These are phyloP conservation scores for Fusarium scirpi DNA, from an alignment of 2,329 filamentous ascomycete species.

Conservation along the genomic window DNA sequence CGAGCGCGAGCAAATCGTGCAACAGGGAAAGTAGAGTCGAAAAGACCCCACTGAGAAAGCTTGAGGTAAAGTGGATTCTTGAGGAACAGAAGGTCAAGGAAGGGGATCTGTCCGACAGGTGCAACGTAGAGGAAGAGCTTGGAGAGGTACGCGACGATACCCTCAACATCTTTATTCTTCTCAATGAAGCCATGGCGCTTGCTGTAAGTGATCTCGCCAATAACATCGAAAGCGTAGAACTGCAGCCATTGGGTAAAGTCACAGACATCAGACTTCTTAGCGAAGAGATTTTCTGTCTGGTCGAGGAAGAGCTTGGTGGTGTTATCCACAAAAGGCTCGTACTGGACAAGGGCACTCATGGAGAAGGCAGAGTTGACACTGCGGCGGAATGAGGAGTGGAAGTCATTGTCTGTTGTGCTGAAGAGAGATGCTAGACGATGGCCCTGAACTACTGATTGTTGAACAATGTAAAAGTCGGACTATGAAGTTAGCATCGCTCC, in stretches of 20 bases:
- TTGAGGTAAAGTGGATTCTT: constrained; percentile 82
- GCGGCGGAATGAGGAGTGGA: constrained; percentile 79
- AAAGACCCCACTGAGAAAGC: constrained; percentile 73
- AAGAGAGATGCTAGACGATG: constrained; percentile 78
- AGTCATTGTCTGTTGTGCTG: constrained; percentile 79
- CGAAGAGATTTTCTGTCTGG: constrained; percentile 69
- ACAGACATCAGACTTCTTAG: constrained; percentile 51
- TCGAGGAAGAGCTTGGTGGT: constrained; percentile 78
- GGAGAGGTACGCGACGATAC: constrained; percentile 74
- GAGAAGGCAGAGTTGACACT: constrained; percentile 82
- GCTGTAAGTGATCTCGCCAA: constrained; percentile 81
- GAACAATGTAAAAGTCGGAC: constrained; percentile 85
- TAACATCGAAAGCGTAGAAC: constrained; percentile 86
- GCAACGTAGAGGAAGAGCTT: constrained; percentile 78
- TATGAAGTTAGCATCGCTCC: constrained; percentile 53
- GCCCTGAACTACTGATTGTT: constrained; percentile 78
- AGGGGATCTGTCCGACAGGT: constrained; percentile 80
- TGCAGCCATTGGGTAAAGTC: constrained; percentile 81
- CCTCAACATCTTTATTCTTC: constrained; percentile 78
- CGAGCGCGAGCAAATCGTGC: constrained; percentile 77
- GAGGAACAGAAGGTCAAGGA: constrained; percentile 75
- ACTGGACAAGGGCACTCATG: constrained; percentile 81
- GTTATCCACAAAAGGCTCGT: constrained; percentile 83
- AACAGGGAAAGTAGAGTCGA: constrained; percentile 77
- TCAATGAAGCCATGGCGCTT: constrained; percentile 82